These are phyloP conservation scores for Lotus japonicus DNA, from an alignment of 306 rosid species.

Conservation along the genomic window DNA sequence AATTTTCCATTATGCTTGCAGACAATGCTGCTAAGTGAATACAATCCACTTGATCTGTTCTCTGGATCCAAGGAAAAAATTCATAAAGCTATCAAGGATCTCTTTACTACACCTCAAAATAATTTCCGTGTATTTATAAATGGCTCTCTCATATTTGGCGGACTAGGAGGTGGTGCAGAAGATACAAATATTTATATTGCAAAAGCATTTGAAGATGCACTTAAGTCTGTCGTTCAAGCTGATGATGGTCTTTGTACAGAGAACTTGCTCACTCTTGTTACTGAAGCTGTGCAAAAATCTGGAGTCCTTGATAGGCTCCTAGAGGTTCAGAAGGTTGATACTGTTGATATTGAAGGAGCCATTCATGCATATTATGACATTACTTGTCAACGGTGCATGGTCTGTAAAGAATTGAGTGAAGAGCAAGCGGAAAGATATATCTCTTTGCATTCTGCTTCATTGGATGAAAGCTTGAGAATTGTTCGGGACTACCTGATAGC, in stretches of 20 bases:
- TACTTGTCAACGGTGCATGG: conserved; percentile 57
- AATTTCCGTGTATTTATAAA: conserved; percentile 85
- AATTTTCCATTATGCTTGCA: conserved; percentile 30
- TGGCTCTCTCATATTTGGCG: conserved; percentile 84
- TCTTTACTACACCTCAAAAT: conserved; percentile 82
- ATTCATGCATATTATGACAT: conserved; percentile 83
- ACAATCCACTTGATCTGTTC: conserved; percentile 84
- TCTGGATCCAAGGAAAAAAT: conserved; percentile 75
- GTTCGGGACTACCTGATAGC: conserved; percentile 78
- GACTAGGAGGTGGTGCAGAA: conserved; percentile 67
- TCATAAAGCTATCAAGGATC: conserved; percentile 70
- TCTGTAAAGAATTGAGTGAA: conserved; percentile 51
- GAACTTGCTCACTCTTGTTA: conserved; percentile 60
- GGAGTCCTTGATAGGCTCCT: conserved; percentile 69
- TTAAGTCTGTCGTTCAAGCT: conserved; percentile 52
- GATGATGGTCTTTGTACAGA: conserved; percentile 48
- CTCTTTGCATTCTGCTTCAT: conserved; percentile 66
- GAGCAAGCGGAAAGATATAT: conserved; percentile 38
- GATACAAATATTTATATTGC: conserved; percentile 43
- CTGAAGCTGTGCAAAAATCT: conserved; percentile 56
- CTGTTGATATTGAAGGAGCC: conserved; percentile 86
- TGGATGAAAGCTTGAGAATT: conserved; percentile 70
- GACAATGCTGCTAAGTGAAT: conserved; percentile 68
- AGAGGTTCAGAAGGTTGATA: conserved; percentile 78
- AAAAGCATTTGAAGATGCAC: conserved; percentile 78